Conservation (phyloP, 495 filamentous ascomycete genomes). For the Thozetella sp. region DNA sequence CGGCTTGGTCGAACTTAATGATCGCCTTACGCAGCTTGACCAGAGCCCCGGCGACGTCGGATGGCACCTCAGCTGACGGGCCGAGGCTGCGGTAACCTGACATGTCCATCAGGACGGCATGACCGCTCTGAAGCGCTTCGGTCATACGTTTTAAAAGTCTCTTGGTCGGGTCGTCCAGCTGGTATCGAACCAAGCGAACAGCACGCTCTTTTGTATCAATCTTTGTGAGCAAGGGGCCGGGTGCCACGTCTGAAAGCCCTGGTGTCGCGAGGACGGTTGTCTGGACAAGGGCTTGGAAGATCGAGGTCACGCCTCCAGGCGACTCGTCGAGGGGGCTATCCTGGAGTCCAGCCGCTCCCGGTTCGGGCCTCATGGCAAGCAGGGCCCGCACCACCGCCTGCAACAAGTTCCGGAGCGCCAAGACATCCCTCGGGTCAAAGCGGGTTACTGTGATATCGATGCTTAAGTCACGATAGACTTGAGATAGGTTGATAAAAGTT, state of each 20-base stretch:
- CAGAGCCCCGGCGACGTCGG: conserved; percentile 29
- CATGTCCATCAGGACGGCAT: conserved; percentile 49
- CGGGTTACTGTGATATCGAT: conserved; percentile 54
- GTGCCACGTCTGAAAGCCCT: background rate
- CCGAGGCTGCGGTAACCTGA: conserved; percentile 43
- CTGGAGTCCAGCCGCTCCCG: conserved; percentile 45
- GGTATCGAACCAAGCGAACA: conserved; percentile 34
- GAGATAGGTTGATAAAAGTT: conserved; percentile 56
- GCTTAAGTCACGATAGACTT: conserved; percentile 54
- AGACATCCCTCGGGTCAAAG: conserved; percentile 47
- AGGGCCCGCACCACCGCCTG: conserved; percentile 53
- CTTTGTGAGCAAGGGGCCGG: background rate
- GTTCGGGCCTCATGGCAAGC: conserved; percentile 17
- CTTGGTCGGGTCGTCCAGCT: conserved; percentile 44
- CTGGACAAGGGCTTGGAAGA: background rate
- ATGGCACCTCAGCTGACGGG: conserved; percentile 27
- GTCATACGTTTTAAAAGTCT: conserved; percentile 47
- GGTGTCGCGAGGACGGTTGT: background rate
- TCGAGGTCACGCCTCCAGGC: background rate
- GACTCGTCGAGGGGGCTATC: conserved; percentile 24
- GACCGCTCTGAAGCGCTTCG: conserved; percentile 37
- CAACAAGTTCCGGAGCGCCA: conserved; percentile 49
- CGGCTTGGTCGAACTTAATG: conserved; percentile 34
- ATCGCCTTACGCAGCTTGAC: conserved; percentile 31
- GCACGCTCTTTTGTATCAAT: conserved; percentile 19